Evolutionary conservation across 441 rosid species (phyloP).

Genomic region (Aleurites moluccanus): DNA sequence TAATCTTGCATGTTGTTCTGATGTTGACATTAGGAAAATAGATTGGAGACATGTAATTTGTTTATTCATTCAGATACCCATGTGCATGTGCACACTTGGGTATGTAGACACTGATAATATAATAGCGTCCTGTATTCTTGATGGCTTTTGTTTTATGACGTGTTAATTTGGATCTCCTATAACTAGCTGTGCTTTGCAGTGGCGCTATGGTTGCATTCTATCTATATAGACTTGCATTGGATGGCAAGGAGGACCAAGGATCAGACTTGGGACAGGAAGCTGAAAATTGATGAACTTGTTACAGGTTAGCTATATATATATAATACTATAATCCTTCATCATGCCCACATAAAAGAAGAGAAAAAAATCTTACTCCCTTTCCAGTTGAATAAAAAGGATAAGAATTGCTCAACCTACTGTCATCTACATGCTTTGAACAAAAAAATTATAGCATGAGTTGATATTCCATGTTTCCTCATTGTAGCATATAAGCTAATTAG

Average conservation of each 20-base stretch:
- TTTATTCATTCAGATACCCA: not conserved
- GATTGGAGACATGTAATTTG: not conserved
- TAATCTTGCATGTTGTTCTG: not conserved
- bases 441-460: not conserved
- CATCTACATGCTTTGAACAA: not conserved
- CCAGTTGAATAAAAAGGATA: not conserved
- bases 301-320: constrained; percentile 16
- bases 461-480: not conserved
- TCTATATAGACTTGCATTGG: constrained; percentile 46
- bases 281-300: constrained; percentile 32
- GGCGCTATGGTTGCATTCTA: constrained; percentile 70
- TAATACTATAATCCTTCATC: not conserved
- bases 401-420: not conserved
- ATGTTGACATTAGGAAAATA: not conserved
- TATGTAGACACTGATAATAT: not conserved
- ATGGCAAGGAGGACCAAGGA: constrained; percentile 34
- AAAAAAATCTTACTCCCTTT: not conserved
- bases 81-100: not conserved
- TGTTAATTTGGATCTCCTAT: constrained; percentile 1
- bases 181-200: constrained; percentile 39
- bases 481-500: not conserved
- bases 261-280: constrained; percentile 37
- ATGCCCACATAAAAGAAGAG: not conserved
- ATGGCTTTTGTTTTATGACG: not conserved
- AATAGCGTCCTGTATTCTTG: no score